Base-by-base conservation (phyloP, 176 grass and related monocot genomes). In the Bromus sterilis region DNA sequence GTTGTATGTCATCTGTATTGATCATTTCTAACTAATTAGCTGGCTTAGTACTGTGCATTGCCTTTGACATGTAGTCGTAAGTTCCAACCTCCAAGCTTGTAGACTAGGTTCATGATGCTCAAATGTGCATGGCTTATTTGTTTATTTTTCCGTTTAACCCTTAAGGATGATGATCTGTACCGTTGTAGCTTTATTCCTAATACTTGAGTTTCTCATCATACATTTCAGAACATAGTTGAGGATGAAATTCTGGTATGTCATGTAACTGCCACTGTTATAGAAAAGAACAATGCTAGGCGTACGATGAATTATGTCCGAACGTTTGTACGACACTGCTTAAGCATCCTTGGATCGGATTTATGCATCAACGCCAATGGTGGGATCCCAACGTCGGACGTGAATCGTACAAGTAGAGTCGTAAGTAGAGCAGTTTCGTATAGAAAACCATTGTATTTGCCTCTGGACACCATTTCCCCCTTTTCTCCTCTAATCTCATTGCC, bases 91-190 rank as follows among this genome's bases (percentile, higher is more conserved):
- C 26, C 26, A 57, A 62, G 39, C 43, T 30, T 72, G 14, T 86
- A 90, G 83, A 57, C 72, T 86, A 90, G 83, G 40, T 59, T 49
- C 48, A 30, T 79, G 83, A 90, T 89, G 56, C 18, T 66, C 79
- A 78, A 48, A n/a, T 83, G 74, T 75, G 46, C 31, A 86, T 83
- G 74, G 11, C 86, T 82, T 77, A 24, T 56, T 80, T 3, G 4
- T 80, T 82, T 20, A 26, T 66, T 76, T 60, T 82, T 86, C 10
- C 13, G 18, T 57, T 56, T 72, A 82, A 78, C 29, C 56, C 11
- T 61, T 48, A 75, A 39, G 68, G 18, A 30, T 46, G 63, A 34
- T 30, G 24, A 35, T 79, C 40, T 66, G 78, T 90, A 86, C 79
- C 24, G 55, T 78, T 82, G 74, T 82, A 78, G 83, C 8, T 66